Conservation (phyloP, 495 filamentous ascomycete genomes). For the Cercophora samala region DNA sequence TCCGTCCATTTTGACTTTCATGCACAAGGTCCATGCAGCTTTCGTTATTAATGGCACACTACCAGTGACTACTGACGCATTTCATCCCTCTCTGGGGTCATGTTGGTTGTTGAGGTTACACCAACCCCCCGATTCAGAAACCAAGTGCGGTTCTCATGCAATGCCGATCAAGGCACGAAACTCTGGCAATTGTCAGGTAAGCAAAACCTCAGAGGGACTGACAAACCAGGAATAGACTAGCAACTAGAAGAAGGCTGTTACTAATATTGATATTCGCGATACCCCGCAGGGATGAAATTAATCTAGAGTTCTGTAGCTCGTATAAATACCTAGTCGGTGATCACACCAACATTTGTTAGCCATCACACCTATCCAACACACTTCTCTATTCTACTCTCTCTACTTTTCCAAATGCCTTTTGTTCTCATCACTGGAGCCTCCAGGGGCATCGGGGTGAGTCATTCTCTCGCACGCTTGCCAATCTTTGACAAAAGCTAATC, state of each 20-base stretch:
- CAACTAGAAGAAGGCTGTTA: not conserved
- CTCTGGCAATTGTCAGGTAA: not conserved
- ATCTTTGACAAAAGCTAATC: not conserved
- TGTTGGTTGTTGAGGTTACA: not conserved
- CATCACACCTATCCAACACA: not conserved
- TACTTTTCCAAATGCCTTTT: constrained; percentile 10
- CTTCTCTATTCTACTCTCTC: not conserved
- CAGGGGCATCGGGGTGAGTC: constrained; percentile 1
- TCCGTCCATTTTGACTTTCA: not conserved
- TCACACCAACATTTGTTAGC: not conserved
- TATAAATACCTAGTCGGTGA: not conserved
- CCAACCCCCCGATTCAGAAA: not conserved
- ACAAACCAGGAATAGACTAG: not conserved
- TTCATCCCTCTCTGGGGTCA: not conserved
- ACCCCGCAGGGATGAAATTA: not conserved
- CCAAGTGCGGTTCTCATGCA: not conserved
- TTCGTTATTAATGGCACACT: not conserved
- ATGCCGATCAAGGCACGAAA: not conserved
- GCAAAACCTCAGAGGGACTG: not conserved
- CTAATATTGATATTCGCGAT: not conserved
- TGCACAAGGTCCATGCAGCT: not conserved
- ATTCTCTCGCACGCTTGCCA: not conserved
- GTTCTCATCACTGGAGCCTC: constrained; percentile 1
- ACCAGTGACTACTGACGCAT: not conserved
- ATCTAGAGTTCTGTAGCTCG: not conserved